Evolutionary conservation across 2,329 filamentous ascomycete species (phyloP).

Genomic region (Aschersonia sp.): DNA sequence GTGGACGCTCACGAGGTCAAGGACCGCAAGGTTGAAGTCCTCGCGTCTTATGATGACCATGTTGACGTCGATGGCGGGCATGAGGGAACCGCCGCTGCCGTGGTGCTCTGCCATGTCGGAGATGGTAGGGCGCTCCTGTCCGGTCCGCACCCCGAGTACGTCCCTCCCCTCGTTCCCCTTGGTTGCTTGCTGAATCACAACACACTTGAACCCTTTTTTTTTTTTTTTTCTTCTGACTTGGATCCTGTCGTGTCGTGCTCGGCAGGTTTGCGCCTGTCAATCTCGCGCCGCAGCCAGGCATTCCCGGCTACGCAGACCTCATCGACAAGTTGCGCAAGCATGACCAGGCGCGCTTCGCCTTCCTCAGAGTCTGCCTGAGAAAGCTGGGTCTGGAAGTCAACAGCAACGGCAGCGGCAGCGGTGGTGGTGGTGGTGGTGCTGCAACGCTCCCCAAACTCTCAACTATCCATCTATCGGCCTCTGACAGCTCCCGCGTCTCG

Average conservation of each 20-base stretch:
- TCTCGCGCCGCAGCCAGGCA: constrained; percentile 49
- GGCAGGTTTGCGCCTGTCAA: constrained; percentile 69
- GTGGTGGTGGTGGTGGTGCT: constrained; percentile 19
- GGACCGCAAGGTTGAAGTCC: constrained; percentile 56
- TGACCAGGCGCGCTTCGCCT: constrained; percentile 54
- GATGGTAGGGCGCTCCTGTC: constrained; percentile 68
- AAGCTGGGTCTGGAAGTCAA: constrained; percentile 73
- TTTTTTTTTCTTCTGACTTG: background rate
- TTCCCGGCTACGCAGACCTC: constrained; percentile 55
- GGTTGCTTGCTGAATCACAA: background rate
- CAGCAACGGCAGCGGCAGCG: no score
- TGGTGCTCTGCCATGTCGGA: constrained; percentile 72
- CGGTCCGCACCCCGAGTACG: constrained; percentile 80
- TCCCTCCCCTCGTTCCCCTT: background rate
- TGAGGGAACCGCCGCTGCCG: constrained; percentile 47
- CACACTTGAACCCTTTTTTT: no score
- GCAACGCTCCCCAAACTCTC: constrained; percentile 66
- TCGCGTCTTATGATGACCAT: constrained; percentile 66
- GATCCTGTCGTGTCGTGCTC: constrained; percentile 2
- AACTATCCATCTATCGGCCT: constrained; percentile 64
- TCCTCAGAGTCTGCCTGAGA: constrained; percentile 63
- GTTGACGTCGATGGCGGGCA: constrained; percentile 63
- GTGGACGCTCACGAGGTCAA: constrained; percentile 55
- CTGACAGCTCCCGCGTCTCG: constrained; percentile 47
- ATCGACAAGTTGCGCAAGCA: constrained; percentile 53